phyloP scores from a whole-genome alignment of 2,329 filamentous ascomycete species.

The Emydomyces testavorans region DNA sequence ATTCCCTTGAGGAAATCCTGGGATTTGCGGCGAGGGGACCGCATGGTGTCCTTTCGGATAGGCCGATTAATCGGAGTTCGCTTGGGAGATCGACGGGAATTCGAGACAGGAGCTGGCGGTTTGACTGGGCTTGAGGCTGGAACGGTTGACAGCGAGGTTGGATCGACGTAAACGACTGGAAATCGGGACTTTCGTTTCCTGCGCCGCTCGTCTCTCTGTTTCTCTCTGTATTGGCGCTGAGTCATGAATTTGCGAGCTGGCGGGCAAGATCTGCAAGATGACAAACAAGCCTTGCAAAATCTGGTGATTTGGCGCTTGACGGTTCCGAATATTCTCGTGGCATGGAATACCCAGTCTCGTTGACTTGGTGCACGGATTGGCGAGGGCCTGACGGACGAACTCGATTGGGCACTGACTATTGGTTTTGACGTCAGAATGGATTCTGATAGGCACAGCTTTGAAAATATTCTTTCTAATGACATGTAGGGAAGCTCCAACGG shows the following conservation, averaged over 20 bases:
- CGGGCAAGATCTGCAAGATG: background rate
- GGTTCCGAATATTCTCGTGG: constrained; percentile 8
- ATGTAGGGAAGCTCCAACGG: background rate
- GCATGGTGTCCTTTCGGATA: background rate
- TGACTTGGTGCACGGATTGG: constrained; percentile 2
- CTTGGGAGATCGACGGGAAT: background rate
- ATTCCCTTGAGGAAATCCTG: background rate
- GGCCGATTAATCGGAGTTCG: background rate
- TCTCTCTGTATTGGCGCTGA: background rate
- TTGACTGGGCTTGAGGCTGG: background rate
- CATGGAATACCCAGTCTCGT: constrained; percentile 2
- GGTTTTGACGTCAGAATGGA: background rate
- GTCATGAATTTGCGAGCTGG: constrained; percentile 5
- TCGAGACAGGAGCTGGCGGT: background rate
- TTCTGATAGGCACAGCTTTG: background rate
- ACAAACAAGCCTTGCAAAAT: constrained; percentile 1
- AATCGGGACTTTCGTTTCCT: background rate
- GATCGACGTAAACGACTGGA: background rate
- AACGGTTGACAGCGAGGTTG: background rate
- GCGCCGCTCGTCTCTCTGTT: background rate
- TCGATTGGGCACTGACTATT: constrained; percentile 1
- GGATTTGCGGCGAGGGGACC: background rate
- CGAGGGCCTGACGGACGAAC: background rate
- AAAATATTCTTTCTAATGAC: background rate
- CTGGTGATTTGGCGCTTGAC: constrained; percentile 7